Conservation (phyloP, 2,329 filamentous ascomycete species). For the Colletotrichum simmondsii region DNA sequence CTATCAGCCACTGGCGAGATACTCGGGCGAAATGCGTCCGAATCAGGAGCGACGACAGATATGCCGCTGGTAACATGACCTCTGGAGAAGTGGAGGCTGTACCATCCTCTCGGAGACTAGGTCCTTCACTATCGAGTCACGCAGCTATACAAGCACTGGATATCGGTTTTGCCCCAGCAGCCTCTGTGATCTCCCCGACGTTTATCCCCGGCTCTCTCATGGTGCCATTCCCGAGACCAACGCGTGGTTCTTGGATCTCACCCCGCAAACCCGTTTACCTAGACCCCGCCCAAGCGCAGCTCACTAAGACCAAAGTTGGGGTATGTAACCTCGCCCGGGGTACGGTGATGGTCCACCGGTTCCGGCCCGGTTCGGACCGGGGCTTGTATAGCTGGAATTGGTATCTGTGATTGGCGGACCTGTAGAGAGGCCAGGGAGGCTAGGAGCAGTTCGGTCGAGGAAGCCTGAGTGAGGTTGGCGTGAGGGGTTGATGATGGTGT, state of each 20-base stretch:
- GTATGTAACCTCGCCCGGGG: constrained; percentile 26
- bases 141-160: not conserved
- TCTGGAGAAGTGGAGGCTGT: not conserved
- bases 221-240: not conserved
- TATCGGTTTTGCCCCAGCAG: not conserved
- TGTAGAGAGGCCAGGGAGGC: not conserved
- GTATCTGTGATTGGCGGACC: constrained; percentile 18
- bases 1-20: not conserved
- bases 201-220: not conserved
- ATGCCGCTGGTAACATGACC: constrained; percentile 3
- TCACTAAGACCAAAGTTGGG: constrained; percentile 21
- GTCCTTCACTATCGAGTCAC: not conserved
- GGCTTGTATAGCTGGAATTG: not conserved
- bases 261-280: constrained; percentile 19
- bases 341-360: constrained; percentile 19
- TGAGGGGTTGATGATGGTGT: not conserved
- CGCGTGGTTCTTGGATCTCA: not conserved
- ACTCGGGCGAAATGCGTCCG: constrained; percentile 12
- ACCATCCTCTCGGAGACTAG: not conserved
- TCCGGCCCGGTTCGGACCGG: constrained; percentile 28
- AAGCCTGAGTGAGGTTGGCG: constrained; percentile 1
- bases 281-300: constrained; percentile 5
- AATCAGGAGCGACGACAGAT: constrained; percentile 9
- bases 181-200: not conserved
- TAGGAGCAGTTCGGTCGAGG: not conserved